Conservation (phyloP, 73 alveolate species). For the Uronychia setigera region DNA sequence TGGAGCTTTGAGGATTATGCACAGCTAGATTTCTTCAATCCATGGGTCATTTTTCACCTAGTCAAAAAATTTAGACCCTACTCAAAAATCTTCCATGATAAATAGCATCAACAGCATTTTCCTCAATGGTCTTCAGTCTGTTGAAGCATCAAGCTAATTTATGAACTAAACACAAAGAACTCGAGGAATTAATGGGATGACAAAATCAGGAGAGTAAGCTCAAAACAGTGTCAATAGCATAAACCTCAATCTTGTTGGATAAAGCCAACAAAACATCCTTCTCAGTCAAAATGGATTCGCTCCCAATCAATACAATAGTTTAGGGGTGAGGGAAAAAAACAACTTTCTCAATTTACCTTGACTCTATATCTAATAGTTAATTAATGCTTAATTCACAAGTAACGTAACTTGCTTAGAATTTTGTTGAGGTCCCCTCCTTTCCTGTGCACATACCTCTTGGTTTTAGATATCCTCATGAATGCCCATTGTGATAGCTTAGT, state of each 20-base stretch:
- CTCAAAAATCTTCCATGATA: no score
- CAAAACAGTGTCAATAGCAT: not conserved
- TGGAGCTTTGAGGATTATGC: not conserved
- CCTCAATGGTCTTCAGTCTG: not conserved
- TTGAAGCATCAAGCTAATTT: not conserved
- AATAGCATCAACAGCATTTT: no score
- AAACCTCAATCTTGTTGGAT: not conserved
- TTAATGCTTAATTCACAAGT: not conserved
- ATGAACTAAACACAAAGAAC: not conserved
- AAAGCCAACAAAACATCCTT: not conserved
- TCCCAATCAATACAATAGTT: not conserved
- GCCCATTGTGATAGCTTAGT: not conserved
- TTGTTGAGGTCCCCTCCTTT: not conserved
- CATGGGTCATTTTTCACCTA: not conserved
- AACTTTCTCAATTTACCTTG: not conserved
- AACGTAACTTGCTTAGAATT: not conserved
- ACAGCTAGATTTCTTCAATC: not conserved
- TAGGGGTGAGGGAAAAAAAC: not conserved
- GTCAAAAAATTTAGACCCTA: not conserved
- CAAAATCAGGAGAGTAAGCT: not conserved
- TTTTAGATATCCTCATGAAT: not conserved
- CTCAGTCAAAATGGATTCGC: not conserved
- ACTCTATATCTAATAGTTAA: no score
- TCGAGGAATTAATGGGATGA: not conserved
- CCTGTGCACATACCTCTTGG: not conserved